Evolutionary conservation across 306 rosid species (phyloP).

Genomic region (Quillaja saponaria): DNA sequence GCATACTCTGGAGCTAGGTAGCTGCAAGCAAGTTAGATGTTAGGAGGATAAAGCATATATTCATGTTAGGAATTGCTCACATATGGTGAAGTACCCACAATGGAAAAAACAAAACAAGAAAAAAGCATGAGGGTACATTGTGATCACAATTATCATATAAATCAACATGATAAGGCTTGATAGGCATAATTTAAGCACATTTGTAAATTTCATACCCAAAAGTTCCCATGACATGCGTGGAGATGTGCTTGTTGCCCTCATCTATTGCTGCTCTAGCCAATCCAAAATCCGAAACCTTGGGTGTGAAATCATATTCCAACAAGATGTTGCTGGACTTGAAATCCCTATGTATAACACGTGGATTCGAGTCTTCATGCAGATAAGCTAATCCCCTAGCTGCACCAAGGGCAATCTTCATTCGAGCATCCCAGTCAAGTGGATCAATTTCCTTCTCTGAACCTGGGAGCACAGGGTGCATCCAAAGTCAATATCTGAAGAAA

Average conservation of each 20-base stretch:
- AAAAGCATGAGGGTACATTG: background rate
- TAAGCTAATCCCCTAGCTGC: constrained; percentile 94
- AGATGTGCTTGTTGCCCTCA: constrained; percentile 86
- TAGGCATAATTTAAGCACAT: background rate
- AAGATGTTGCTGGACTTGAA: constrained; percentile 97
- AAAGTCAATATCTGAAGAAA: constrained; percentile 20
- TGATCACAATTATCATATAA: constrained; percentile 24
- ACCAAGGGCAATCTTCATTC: constrained; percentile 94
- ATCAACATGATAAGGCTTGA: constrained; percentile 17
- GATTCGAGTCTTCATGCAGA: constrained; percentile 94
- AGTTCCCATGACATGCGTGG: constrained; percentile 99
- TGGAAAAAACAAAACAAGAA: constrained; percentile 6
- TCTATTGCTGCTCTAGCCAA: constrained; percentile 90
- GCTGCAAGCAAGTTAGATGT: constrained; percentile 46
- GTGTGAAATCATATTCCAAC: constrained; percentile 78
- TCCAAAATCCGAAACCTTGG: constrained; percentile 97
- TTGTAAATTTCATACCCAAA: constrained; percentile 62
- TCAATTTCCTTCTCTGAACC: constrained; percentile 82
- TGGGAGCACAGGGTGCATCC: constrained; percentile 35
- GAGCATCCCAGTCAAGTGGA: constrained; percentile 83
- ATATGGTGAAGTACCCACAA: constrained; percentile 7
- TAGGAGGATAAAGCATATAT: constrained; percentile 20
- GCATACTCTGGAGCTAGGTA: constrained; percentile 98
- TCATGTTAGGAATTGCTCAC: constrained; percentile 19
- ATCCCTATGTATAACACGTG: constrained; percentile 92